phyloP scores from a whole-genome alignment of 1,284 basidiomycete species.

The Rhodotorula sp. region DNA sequence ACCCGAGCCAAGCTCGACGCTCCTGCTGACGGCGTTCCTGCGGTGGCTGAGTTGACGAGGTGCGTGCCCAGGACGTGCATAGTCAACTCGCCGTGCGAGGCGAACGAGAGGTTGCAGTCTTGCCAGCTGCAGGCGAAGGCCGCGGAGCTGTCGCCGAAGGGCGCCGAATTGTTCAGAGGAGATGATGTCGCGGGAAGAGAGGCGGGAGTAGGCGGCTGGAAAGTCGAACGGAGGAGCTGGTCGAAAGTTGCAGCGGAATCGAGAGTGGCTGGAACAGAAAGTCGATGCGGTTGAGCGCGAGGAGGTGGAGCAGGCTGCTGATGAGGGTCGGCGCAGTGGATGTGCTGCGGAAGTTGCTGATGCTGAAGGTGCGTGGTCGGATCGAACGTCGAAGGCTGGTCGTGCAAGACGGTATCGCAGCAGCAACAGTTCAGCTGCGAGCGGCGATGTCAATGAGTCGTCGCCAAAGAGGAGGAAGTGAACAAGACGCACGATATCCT shows the following conservation, averaged over 20 bases:
- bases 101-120: not conserved
- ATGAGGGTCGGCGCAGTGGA: constrained; percentile 17
- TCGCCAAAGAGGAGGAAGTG: not conserved
- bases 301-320: not conserved
- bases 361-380: constrained; percentile 19
- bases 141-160: no score
- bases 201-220: no score
- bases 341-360: constrained; percentile 13
- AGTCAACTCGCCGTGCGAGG: not conserved
- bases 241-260: not conserved
- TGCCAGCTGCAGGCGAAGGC: not conserved
- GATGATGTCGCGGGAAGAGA: not conserved
- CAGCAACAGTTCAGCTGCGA: constrained; percentile 36
- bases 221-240: not conserved
- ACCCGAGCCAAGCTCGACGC: no score
- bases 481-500: constrained; percentile 32
- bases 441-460: not conserved
- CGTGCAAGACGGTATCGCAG: constrained; percentile 27
- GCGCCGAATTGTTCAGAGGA: not conserved
- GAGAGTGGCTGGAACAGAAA: no score
- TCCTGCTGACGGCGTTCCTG: not conserved
- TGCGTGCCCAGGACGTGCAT: constrained; percentile 2
- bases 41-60: not conserved
- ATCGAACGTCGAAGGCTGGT: constrained; percentile 16
- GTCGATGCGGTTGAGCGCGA: not conserved